Percentiles rank a stretch among this genome's conserved stretches.
Conservation (phyloP, 176 grass and related monocot genomes). For the Hsuehochloa calcarea region DNA sequence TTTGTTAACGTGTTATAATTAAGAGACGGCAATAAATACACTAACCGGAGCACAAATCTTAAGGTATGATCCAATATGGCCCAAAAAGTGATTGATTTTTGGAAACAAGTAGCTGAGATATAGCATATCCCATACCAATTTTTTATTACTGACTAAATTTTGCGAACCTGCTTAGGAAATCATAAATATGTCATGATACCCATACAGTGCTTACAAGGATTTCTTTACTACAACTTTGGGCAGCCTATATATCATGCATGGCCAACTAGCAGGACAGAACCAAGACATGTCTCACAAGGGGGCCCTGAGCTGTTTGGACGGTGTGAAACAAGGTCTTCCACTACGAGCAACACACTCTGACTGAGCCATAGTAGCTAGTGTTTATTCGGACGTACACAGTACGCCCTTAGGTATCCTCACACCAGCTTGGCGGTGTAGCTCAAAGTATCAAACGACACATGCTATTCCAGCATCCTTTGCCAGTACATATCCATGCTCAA, state of each 20-base stretch:
- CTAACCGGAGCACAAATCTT: not conserved
- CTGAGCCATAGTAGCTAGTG: not conserved
- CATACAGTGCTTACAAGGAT: not conserved
- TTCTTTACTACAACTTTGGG: not conserved
- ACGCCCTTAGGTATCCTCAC: not conserved
- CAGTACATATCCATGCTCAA: too few species aligned
- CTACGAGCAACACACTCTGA: not conserved
- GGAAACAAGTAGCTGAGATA: too few species aligned
- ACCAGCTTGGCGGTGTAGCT: too few species aligned
- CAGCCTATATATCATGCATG: not conserved
- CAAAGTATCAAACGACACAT: too few species aligned
- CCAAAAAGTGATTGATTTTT: too few species aligned
- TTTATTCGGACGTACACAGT: not conserved
- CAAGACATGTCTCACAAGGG: not conserved
- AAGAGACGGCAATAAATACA: too few species aligned
- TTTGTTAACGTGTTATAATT: too few species aligned
- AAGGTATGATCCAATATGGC: not conserved
- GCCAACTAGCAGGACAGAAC: not conserved
- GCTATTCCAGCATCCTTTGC: too few species aligned
- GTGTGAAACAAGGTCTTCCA: not conserved
- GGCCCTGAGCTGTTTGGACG: not conserved
- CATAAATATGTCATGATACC: not conserved
- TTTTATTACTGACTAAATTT: not conserved
- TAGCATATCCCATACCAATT: not conserved
- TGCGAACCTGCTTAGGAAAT: not conserved